phyloP scores from a whole-genome alignment of 192 early-diverging fungal species.

The Irineochytrium annulatum region DNA sequence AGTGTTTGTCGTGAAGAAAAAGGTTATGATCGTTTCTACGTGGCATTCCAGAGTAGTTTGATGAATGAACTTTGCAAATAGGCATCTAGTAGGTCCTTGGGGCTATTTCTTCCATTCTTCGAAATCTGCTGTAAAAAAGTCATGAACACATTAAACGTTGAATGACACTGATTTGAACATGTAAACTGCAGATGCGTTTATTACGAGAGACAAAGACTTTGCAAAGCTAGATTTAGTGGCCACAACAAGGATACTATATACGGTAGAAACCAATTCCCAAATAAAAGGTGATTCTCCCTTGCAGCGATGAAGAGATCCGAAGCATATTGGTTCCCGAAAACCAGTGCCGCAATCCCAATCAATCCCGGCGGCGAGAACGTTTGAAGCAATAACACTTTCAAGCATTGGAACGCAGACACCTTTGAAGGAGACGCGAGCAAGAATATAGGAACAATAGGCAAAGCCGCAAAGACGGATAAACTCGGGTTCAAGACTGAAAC shows the following conservation, averaged over 20 bases:
- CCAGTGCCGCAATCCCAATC: slow-evolving; percentile 9
- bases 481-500: slow-evolving; percentile 40
- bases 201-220: slow-evolving; percentile 21
- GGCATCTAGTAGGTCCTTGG: too few relatives aligned
- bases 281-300: slow-evolving; percentile 26
- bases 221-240: slow-evolving; percentile 39
- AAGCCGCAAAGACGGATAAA: slow-evolving; percentile 32
- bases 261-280: slow-evolving; percentile 38
- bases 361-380: slow-evolving; percentile 29
- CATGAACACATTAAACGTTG: too few relatives aligned
- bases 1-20: too few relatives aligned
- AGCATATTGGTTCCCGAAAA: slow-evolving; percentile 9
- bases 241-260: slow-evolving; percentile 32
- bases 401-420: neutral
- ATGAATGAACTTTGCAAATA: too few relatives aligned
- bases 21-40: too few relatives aligned
- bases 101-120: too few relatives aligned
- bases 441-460: slow-evolving; percentile 33
- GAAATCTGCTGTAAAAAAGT: too few relatives aligned
- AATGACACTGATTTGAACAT: too few relatives aligned
- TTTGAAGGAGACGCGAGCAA: slow-evolving; percentile 19
- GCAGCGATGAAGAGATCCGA: slow-evolving; percentile 2
- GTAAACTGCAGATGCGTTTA: neutral
- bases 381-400: slow-evolving; percentile 20
- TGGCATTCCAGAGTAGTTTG: too few relatives aligned